Conservation (phyloP, 192 early-diverging fungal genomes). For the Coemansia interrupta region DNA sequence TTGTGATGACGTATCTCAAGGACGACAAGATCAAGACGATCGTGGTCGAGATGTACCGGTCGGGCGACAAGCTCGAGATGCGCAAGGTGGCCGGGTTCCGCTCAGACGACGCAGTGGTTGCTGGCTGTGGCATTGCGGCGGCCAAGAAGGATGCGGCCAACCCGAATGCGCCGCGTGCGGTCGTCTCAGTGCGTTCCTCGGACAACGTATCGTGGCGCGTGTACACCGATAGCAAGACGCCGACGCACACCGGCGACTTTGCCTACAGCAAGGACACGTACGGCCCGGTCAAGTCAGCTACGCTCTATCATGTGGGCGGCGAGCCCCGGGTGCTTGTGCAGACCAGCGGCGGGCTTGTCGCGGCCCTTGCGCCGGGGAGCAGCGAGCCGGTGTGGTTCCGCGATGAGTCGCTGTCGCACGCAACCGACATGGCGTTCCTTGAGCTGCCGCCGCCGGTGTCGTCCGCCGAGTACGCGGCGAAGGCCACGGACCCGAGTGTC, state of each 20-base stretch:
- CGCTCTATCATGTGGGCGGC: conserved; percentile 12
- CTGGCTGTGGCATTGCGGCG: conserved; percentile 6
- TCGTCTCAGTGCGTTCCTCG: conserved; percentile 11
- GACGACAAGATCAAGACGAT: conserved; percentile 36
- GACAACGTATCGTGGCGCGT: conserved; percentile 30
- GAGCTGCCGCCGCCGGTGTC: conserved; percentile 70
- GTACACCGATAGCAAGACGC: conserved; percentile 14
- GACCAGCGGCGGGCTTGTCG: conserved; percentile 60
- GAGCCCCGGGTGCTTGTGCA: conserved; percentile 52
- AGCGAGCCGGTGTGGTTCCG: conserved; percentile 68
- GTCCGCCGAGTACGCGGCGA: conserved; percentile 35
- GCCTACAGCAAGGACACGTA: conserved; percentile 39
- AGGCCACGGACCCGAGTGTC: conserved; percentile 52
- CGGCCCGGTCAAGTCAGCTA: conserved; percentile 30
- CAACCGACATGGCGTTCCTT: conserved; percentile 67
- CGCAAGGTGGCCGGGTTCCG: conserved; percentile 39
- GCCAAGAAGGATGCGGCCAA: not conserved
- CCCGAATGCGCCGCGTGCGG: conserved; percentile 1
- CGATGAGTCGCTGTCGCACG: conserved; percentile 78
- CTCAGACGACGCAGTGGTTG: conserved; percentile 12
- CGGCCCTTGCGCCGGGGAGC: conserved; percentile 50
- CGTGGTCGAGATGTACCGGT: conserved; percentile 41
- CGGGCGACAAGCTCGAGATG: conserved; percentile 28
- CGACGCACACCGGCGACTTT: conserved; percentile 20
- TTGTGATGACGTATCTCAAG: conserved; percentile 35